Evolutionary conservation across 1,139 yeast species (phyloP), one percentile per base, ranked within the genome.

Genomic region (Saccharomycopsis crataegensis): DNA sequence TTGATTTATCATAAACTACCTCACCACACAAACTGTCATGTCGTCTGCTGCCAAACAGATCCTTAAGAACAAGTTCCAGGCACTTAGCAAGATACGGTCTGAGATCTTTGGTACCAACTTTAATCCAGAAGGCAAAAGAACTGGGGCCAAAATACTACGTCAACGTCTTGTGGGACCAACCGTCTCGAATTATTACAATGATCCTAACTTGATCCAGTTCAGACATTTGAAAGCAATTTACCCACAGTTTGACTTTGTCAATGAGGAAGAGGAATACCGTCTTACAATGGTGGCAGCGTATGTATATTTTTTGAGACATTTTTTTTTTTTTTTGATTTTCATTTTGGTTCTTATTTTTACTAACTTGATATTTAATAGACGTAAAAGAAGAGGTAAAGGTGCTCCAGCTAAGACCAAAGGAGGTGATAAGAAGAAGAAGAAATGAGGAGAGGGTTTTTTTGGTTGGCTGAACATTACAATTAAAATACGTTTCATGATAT

Each of bases 371-470:
- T 11, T 36, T 17, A 9, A 9, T 49, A 61, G 62, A 59, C 76
- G 88, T 69, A 85, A 83, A 76, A 83, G 86, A 78, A 85, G 95
- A 79, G 91, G 89, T 67, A 89, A 89, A 70, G 95, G 96, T 67
- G 94, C 96, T 22, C 96, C 96, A 61, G 81, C 85, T 74, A 89
- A 89, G 76, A 80, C 79, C 70, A 76, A 72, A 62, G 77, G 71
- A 62, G 73, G 31, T 66, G 70, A 31, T 61, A 33, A 22, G 28
- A 22, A 34, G 17, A 32, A 32, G 33, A 44, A 11, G 14, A 44
- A 12, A 42, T 14, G 28, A 42, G 12, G 22, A 4, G 28, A 22
- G 28, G 4, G 32, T 33, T 7, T 11, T 28, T 33, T 28, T 17
- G 37, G 22, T 43, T 43, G n/a, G 45, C 6, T 43, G n/a, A 16